These are phyloP conservation scores for Trichosporon sp. DNA, from an alignment of 1,284 basidiomycete genomes.

Conservation along the genomic window DNA sequence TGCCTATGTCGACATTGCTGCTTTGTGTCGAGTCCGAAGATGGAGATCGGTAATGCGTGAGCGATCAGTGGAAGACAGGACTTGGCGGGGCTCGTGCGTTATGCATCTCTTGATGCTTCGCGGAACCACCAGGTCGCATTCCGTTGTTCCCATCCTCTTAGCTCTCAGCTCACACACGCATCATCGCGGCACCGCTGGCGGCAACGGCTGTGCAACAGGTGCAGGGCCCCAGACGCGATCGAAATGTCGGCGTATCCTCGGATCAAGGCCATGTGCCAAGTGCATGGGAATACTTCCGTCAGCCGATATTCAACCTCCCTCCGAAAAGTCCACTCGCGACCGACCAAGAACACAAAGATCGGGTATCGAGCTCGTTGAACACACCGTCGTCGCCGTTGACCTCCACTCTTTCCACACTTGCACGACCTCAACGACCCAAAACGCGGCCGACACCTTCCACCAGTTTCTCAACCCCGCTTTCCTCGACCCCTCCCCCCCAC, in stretches of 20 bases:
- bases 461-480: background rate
- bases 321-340: conserved; percentile 7
- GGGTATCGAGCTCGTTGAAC: background rate
- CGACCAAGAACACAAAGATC: conserved; percentile 19
- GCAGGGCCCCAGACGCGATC: conserved; percentile 1
- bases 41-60: background rate
- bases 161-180: background rate
- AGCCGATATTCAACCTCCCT: background rate
- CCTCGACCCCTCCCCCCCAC: background rate
- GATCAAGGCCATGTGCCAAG: background rate
- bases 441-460: background rate
- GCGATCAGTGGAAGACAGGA: background rate
- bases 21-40: no score
- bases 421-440: background rate
- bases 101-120: background rate
- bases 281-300: conserved; percentile 24
- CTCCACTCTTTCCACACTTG: background rate
- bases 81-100: background rate
- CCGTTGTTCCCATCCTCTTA: background rate
- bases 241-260: background rate
- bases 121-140: background rate
- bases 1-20: no score
- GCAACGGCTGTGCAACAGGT: background rate
- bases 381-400: background rate
- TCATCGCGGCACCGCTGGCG: background rate